These are phyloP conservation scores for Parastagonospora nodorum DNA, from an alignment of 2,329 filamentous ascomycete species.

Conservation along the genomic window DNA sequence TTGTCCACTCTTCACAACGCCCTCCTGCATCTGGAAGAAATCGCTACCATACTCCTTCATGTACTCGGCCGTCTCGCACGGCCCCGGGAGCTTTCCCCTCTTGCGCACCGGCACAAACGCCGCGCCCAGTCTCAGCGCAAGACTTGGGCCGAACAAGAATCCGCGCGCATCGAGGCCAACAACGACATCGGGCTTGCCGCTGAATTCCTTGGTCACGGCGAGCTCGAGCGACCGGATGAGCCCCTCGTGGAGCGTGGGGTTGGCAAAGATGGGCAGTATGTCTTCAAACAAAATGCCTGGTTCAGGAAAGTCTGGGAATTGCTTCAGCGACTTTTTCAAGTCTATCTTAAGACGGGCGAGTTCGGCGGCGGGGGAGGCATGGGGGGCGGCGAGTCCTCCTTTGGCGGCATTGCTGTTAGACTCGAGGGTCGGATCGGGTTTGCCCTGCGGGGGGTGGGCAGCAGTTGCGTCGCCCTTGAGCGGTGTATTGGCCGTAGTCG, in stretches of 20 bases:
- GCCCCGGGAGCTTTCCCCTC: conserved; percentile 91
- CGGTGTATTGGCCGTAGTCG: conserved; percentile 21
- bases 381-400: conserved; percentile 55
- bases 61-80: conserved; percentile 82
- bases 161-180: conserved; percentile 93
- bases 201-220: conserved; percentile 71
- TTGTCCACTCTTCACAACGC: conserved; percentile 81
- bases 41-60: conserved; percentile 97
- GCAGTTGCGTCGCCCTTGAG: conserved; percentile 33
- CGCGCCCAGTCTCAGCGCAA: conserved; percentile 81
- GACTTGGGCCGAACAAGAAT: conserved; percentile 90
- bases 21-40: conserved; percentile 93
- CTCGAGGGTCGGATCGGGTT: conserved; percentile 42
- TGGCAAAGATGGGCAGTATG: conserved; percentile 93
- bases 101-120: conserved; percentile 94
- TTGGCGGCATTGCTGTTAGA: conserved; percentile 50
- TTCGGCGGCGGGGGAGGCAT: conserved; percentile 58
- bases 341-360: conserved; percentile 64
- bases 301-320: conserved; percentile 90
- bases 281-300: conserved; percentile 96
- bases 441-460: conserved; percentile 36
- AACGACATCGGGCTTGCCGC: conserved; percentile 77
- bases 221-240: conserved; percentile 86
- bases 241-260: conserved; percentile 72
- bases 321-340: conserved; percentile 75